Evolutionary conservation across 2,329 filamentous ascomycete species (phyloP), one percentile per base, ranked within the genome.

Genomic region (Didymella exigua): DNA sequence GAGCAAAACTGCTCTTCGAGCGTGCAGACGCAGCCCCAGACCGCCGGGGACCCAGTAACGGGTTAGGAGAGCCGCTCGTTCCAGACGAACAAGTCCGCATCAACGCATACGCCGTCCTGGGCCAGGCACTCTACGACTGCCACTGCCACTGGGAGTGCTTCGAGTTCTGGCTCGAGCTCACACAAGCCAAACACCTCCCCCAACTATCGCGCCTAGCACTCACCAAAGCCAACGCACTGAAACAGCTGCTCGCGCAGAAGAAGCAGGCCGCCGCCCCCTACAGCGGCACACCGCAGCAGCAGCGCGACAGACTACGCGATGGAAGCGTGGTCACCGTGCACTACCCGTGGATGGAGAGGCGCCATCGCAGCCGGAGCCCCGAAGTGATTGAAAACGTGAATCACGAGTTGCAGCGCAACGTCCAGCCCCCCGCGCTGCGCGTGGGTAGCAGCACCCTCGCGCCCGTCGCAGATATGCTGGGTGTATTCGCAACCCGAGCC

Each of bases 1-100:
- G 69, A 61, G 68, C 70, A 0, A 60, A 59, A 23, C 59, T 73
- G n/a, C 50, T 73, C 9, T 59, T 68, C 27, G 63, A 72, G 42
- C 66, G 69, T 14, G 54, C 52, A 7, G 27, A 27, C 4, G 9
- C 29, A 27, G 44, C 23, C 16, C 14, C 2, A 41, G 27, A 24
- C 21, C 8, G 9, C 8, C 36, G 26, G 4, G 29, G 19, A 19
- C 10, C 4, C 18, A 41, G 46, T 21, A 33, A 31, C 27, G 26
- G 26, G 18, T n/a, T 7, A 21, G 14, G 36, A 33, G 13, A 3
- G 21, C 23, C 23, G 2, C 9, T 16, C 13, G 33, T n/a, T 24
- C 11, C n/a, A 23, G 24, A 47, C n/a, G 26, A 48, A 8, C 23
- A 47, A 19, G 2, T 27, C 16, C 31, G 42, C 13, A 9, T 33